Base-by-base conservation (phyloP, 2,329 filamentous ascomycete species). In the Pseudocercospora ulei region DNA sequence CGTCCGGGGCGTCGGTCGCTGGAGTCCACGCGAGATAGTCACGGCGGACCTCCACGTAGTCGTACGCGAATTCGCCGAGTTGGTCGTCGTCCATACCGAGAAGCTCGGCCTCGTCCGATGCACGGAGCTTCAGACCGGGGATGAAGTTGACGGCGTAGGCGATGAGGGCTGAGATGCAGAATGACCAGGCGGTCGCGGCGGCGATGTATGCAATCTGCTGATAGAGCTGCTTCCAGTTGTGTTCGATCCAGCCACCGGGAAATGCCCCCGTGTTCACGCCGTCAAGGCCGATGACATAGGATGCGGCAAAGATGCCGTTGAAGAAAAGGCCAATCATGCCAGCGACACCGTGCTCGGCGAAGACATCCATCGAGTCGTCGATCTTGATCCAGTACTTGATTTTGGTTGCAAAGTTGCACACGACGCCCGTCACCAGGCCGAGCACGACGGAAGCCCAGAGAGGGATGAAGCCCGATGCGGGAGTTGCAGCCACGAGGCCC, bases 81-180 rank as follows among this genome's bases (percentile, higher is more conserved):
- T 90, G 83, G 64, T 88, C 82, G 58, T 88, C 83, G 56, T 90
- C 83, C 81, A 88, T 87, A 51, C 83, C 83, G 40, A 88, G 75
- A 7, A 88, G 75, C 63, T 90, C 83, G 14, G 83, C 83, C 63
- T 87, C 80, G 56, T 86, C 81, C 16, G 75, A 80, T 5, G 82
- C 82, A 41, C 83, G 81, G 29, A 90, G 79, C 60, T 85, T 75
- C 12, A 90, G 73, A 30, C 82, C 82, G 16, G 83, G 83, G 13
- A 86, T 70, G 48, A 77, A 60, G 65, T 90, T 79, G 65, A 90
- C 81, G 56, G 66, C 58, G 64, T 80, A 83, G 45, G 82, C 82
- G 53, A 90, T 72, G 53, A 80, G 57, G 39, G 80, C 78, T 43
- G 78, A 83, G 54, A 90, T 69, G 55, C 77, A 71, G 57, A 88